Evolutionary conservation across 2,329 filamentous ascomycete species (phyloP).

Genomic region (Penicillium sp.): DNA sequence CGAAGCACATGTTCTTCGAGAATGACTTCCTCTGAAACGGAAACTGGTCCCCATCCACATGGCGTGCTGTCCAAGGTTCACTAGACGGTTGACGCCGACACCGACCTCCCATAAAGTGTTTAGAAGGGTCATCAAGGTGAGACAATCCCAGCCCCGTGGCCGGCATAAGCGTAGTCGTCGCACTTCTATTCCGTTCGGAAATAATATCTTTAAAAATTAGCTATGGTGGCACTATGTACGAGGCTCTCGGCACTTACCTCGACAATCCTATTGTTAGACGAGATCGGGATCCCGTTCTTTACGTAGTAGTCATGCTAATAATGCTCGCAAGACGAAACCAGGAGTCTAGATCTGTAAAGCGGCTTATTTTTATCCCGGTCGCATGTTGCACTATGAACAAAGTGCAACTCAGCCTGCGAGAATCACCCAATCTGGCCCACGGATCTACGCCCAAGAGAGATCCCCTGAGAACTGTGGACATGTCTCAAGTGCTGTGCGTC

Average conservation of each 20-base stretch:
- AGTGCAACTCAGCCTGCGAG: background rate
- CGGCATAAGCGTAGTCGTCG: background rate
- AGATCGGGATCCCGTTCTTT: background rate
- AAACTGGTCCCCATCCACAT: constrained; percentile 2
- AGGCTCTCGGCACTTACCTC: background rate
- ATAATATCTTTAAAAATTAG: background rate
- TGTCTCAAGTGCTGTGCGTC: background rate
- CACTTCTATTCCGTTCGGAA: background rate
- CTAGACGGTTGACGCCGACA: background rate
- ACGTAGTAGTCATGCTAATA: background rate
- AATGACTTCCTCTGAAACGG: background rate
- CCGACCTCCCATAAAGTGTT: background rate
- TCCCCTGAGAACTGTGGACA: background rate
- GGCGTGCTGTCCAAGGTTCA: background rate
- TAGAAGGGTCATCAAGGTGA: background rate
- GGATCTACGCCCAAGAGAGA: constrained; percentile 5
- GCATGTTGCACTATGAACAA: background rate
- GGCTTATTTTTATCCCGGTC: background rate
- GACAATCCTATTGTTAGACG: background rate
- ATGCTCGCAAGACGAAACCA: background rate
- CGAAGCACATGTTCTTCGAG: background rate
- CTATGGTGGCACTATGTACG: background rate
- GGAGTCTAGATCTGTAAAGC: background rate
- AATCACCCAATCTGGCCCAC: background rate
- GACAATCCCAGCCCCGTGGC: background rate